These are phyloP conservation scores for Plectosphaerella cucumerina DNA, from an alignment of 2,329 filamentous ascomycete genomes.

Conservation along the genomic window DNA sequence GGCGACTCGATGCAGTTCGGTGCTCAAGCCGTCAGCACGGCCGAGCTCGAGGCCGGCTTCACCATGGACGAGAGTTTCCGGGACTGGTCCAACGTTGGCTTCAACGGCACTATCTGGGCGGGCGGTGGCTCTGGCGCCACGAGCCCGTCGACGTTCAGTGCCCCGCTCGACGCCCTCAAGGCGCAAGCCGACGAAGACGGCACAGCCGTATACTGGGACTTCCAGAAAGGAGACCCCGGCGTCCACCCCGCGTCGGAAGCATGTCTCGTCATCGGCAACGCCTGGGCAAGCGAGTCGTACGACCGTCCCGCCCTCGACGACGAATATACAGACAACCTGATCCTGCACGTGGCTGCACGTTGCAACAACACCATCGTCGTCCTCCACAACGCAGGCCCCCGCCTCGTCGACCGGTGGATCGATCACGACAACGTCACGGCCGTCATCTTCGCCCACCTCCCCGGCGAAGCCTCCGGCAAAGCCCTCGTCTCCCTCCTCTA, in stretches of 20 bases:
- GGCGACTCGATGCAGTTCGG: slow-evolving; percentile 2
- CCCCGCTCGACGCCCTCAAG: slow-evolving; percentile 52
- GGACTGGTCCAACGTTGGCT: slow-evolving; percentile 1
- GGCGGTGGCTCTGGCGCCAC: slow-evolving; percentile 16
- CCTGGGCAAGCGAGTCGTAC: slow-evolving; percentile 68
- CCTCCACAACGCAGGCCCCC: slow-evolving; percentile 59
- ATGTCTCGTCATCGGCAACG: slow-evolving; percentile 65
- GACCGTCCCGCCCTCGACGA: slow-evolving; percentile 57
- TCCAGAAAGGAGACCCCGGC: slow-evolving; percentile 38
- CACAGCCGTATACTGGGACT: slow-evolving; percentile 57
- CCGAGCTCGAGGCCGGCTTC: slow-evolving; percentile 3
- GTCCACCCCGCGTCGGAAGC: slow-evolving; percentile 43
- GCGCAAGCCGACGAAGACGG: slow-evolving; percentile 48
- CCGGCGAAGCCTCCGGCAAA: slow-evolving; percentile 51
- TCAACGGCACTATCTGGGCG: slow-evolving; percentile 3
- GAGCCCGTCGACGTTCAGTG: slow-evolving; percentile 40
- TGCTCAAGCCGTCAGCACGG: slow-evolving; percentile 17
- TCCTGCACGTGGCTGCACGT: slow-evolving; percentile 50
- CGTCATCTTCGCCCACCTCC: slow-evolving; percentile 49
- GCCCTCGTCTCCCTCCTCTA: slow-evolving; percentile 43
- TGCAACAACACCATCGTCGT: slow-evolving; percentile 62
- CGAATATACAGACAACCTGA: slow-evolving; percentile 56
- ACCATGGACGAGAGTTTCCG: slow-evolving; percentile 1
- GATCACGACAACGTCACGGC: slow-evolving; percentile 50
- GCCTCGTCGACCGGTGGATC: slow-evolving; percentile 45